Evolutionary conservation across 2,329 filamentous ascomycete genomes (phyloP).

Genomic region (Alternaria arborescens): DNA sequence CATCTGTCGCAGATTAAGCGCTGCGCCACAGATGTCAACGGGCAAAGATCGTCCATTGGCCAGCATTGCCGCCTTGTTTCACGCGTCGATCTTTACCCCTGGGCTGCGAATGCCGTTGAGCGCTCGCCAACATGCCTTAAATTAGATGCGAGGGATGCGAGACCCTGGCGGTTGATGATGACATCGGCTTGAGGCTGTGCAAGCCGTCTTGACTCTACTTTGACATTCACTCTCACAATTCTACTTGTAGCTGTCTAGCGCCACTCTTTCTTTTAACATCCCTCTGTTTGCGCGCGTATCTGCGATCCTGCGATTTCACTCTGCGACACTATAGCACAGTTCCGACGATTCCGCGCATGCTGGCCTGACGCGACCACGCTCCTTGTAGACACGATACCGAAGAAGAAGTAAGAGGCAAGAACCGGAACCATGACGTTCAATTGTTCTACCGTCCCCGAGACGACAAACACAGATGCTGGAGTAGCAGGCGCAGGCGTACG

Average conservation of each 20-base stretch:
- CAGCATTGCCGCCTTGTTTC: slow-evolving; percentile 26
- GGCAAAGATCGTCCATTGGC: slow-evolving; percentile 31
- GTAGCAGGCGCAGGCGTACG: slow-evolving; percentile 66
- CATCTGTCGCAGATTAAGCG: slow-evolving; percentile 42
- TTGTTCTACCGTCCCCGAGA: slow-evolving; percentile 57
- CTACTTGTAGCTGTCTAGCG: not conserved
- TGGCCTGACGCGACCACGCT: not conserved
- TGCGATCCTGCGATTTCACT: not conserved
- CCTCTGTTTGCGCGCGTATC: not conserved
- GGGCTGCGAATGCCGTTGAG: slow-evolving; percentile 1
- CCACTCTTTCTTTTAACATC: not conserved
- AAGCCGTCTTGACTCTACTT: slow-evolving; percentile 4
- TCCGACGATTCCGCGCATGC: not conserved
- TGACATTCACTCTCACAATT: slow-evolving; percentile 1
- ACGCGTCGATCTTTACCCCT: slow-evolving; percentile 29
- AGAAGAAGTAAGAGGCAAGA: not conserved
- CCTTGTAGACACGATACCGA: not conserved
- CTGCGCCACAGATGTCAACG: slow-evolving; percentile 36
- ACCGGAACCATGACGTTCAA: slow-evolving; percentile 30
- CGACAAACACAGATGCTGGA: slow-evolving; percentile 62
- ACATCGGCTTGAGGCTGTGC: slow-evolving; percentile 19
- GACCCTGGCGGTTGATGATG: slow-evolving; percentile 24
- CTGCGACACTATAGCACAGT: not conserved
- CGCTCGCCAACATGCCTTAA: slow-evolving; percentile 21
- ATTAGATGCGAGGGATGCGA: slow-evolving; percentile 12